Evolutionary conservation across 768 basidiomycete species (phyloP), one percentile per base, ranked within the genome.

Genomic region (Leucocoprinus leucothites): DNA sequence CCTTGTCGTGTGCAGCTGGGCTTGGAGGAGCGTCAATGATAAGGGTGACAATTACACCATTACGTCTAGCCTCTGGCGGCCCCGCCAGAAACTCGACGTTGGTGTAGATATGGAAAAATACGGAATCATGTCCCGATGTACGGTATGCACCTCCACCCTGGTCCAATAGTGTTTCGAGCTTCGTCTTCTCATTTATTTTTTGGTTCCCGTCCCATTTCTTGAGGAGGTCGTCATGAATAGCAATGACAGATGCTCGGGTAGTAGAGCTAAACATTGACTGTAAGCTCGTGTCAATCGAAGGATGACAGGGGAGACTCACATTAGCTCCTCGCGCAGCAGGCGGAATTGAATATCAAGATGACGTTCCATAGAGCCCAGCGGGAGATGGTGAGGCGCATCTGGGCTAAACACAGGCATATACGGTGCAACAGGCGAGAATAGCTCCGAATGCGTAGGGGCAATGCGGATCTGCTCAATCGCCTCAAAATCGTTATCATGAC

Each of bases 401-500:
- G 71, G 76, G 1, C 85, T 64, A 60, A 80, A 85, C 0, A 77
- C 81, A 0, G 90, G 90, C 0, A 91, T 67, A 62, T 80, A 89
- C 0, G 87, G 82, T 2, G 70, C 63, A 9, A 69, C 21, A 0
- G 64, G 67, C 18, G 70, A 81, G 42, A 79, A 64, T 7, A 92
- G 74, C 61, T 92, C 90, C 4, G 76, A 67, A 41, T 87, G 77
- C 0, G 90, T 91, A 0, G 90, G 90, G 0, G 84, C 81, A 45
- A 89, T 77, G n/a, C 81, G 72, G 42, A 91, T 87, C 1, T 81
- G 69, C 1, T 62, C 22, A 9, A 90, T 84, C 35, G 83, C 75
- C 22, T 67, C 63, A 43, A 67, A 72, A 60, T 89, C 88, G 52
- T 90, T 91, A 63, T 91, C 82, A 56, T 91, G 88, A 1, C 89